Base-by-base conservation (phyloP, 2,329 filamentous ascomycete species). In the Nemania sp. region DNA sequence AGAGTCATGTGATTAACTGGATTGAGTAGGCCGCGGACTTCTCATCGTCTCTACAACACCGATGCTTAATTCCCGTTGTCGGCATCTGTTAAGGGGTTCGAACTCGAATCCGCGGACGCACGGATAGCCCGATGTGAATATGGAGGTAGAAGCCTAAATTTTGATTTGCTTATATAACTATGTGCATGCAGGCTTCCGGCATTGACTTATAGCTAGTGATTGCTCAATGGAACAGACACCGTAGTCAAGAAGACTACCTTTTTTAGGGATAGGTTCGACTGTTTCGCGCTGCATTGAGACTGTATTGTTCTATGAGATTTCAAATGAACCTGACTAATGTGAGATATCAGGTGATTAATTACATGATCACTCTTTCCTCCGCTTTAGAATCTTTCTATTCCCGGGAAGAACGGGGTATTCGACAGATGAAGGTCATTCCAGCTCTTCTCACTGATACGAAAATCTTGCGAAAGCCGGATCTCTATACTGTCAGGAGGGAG, bases 81-180 rank as follows among this genome's bases (percentile, higher is more conserved):
- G 51, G 51, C 20, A 22, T 52, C 38, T 67, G 51, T 45, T 64
- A n/a, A 1, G 27, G 26, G 1, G n/a, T 52, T 55, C 7, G 43
- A 55, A 45, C 7, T 11, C 22, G 38, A 22, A 4, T 47, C 24
- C 15, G 13, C 35, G 29, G 22, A 27, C 47, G 2, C 62, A 24
- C 27, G 13, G 26, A 35, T 26, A 8, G 35, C 26, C 26, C 11
- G 10, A 20, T 27, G 29, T 26, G 20, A 32, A 20, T 18, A 22
- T 51, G 13, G 35, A 27, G 47, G 45, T 29, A 6, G 24, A 18
- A 45, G 26, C 13, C 4, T 29, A 18, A 3, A 13, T 15, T n/a
- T 18, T 6, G 18, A 20, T 56, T 38, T 55, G 5, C 13, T 20
- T 35, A 35, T 1, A n/a, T n/a, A 22, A 43, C n/a, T 57, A 13